Evolutionary conservation across 2,329 filamentous ascomycete species (phyloP).

Genomic region (Lomentospora prolificans): DNA sequence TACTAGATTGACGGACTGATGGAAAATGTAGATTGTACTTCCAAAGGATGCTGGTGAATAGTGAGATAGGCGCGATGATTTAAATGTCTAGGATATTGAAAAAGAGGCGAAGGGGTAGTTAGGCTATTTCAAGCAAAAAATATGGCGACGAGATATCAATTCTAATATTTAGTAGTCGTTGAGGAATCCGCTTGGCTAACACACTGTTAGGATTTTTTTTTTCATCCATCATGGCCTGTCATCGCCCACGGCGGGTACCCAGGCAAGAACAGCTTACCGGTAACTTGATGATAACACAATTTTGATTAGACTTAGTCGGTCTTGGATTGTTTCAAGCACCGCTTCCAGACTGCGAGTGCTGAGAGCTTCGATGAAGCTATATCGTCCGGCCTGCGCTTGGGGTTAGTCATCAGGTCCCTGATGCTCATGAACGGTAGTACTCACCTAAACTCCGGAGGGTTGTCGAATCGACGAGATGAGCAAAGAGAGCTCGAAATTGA

Average conservation of each 20-base stretch:
- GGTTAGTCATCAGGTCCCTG: slow-evolving; percentile 3
- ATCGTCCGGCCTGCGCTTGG: not conserved
- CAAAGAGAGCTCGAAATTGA: no score
- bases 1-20: not conserved
- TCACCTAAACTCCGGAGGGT: slow-evolving; percentile 1
- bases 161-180: not conserved
- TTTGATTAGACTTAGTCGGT: not conserved
- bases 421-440: not conserved
- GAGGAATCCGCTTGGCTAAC: no score
- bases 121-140: not conserved
- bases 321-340: not conserved
- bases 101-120: not conserved
- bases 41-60: no score
- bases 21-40: not conserved
- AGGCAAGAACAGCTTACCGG: not conserved
- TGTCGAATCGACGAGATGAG: slow-evolving; percentile 4
- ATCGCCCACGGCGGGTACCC: no score
- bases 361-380: slow-evolving; percentile 3
- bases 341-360: not conserved
- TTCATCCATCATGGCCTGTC: no score
- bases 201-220: no score
- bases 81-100: not conserved
- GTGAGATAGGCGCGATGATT: not conserved
- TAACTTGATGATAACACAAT: not conserved
- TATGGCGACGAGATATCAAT: not conserved